phyloP scores from a whole-genome alignment of 768 basidiomycete genomes.

The Calocera viscosa region DNA sequence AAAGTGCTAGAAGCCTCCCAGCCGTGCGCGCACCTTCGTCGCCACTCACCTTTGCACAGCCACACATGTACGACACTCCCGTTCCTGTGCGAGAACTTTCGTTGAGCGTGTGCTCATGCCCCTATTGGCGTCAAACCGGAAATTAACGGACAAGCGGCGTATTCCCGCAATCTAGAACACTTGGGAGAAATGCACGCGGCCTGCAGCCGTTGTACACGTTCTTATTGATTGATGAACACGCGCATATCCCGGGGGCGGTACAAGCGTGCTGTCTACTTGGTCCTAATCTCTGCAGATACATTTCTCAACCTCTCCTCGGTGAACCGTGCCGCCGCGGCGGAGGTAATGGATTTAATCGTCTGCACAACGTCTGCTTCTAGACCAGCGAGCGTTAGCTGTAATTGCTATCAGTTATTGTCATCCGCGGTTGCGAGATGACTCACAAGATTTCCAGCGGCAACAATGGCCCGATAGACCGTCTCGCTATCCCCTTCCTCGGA shows the following conservation, averaged over 20 bases:
- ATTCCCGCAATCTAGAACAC: no score
- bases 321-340: not conserved
- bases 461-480: slow-evolving; percentile 25
- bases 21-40: not conserved
- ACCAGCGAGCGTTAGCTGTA: not conserved
- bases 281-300: not conserved
- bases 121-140: no score
- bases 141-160: no score
- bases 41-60: not conserved
- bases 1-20: not conserved
- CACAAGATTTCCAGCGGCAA: slow-evolving; percentile 29
- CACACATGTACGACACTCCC: no score
- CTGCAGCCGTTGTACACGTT: no score
- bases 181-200: no score
- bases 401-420: not conserved
- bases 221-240: no score
- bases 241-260: no score
- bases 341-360: not conserved
- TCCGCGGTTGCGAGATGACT: slow-evolving; percentile 5
- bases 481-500: slow-evolving; percentile 23
- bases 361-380: not conserved
- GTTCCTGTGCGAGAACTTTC: no score
- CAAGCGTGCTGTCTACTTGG: not conserved
- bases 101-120: no score
- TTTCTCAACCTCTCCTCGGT: not conserved